These are phyloP conservation scores for Lentinula aciculospora DNA, from an alignment of 768 basidiomycete species.

Conservation along the genomic window DNA sequence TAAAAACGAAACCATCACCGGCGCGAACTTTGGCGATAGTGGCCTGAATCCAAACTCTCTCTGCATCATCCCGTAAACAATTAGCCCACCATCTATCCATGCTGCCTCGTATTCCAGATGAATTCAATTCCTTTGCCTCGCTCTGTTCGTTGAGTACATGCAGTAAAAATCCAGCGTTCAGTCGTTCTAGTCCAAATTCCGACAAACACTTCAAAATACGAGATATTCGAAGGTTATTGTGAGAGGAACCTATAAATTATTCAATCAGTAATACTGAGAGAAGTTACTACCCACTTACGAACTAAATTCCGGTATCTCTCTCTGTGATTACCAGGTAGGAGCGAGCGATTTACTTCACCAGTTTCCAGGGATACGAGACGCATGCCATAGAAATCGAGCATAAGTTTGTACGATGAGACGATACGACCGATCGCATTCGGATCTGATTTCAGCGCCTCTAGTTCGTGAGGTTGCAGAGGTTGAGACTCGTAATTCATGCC, in stretches of 20 bases:
- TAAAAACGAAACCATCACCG: constrained; percentile 40
- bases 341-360: constrained; percentile 50
- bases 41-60: constrained; percentile 49
- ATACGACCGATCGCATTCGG: constrained; percentile 42
- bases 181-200: constrained; percentile 58
- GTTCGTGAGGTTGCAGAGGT: constrained; percentile 63
- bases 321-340: constrained; percentile 43
- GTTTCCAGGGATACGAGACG: constrained; percentile 49
- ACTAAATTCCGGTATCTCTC: constrained; percentile 59
- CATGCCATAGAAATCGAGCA: constrained; percentile 84
- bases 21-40: constrained; percentile 45
- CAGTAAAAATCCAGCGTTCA: constrained; percentile 63
- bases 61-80: constrained; percentile 57
- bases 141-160: constrained; percentile 69
- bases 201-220: constrained; percentile 74
- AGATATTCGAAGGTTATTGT: constrained; percentile 74
- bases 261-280: neutral
- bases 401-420: constrained; percentile 57
- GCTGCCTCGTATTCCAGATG: constrained; percentile 43
- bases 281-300: constrained; percentile 37
- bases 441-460: constrained; percentile 48
- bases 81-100: constrained; percentile 82
- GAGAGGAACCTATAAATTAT: constrained; percentile 45
- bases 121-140: constrained; percentile 45
- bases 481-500: constrained; percentile 69